Percentiles rank a stretch among this genome's conserved stretches.
Conservation (phyloP, 371 early-diverging fungal genomes). For the Syncephalastrum contaminatum region DNA sequence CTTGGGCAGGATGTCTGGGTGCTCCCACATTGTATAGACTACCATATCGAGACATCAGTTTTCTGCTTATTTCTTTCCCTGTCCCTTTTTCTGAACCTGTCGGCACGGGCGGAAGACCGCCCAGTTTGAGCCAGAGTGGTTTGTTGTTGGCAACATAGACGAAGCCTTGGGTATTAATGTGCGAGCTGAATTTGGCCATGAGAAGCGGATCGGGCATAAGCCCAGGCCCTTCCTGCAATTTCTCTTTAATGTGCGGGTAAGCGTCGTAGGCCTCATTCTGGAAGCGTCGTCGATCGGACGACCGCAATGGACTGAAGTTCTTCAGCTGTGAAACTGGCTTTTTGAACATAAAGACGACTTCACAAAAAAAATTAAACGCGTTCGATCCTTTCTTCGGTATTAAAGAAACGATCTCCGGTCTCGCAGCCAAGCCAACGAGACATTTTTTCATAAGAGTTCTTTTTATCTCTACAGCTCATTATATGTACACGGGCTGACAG, state of each 20-base stretch:
- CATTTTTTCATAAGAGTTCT: not conserved
- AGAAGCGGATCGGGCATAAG: constrained; percentile 58
- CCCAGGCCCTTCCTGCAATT: constrained; percentile 31
- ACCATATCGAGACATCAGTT: constrained; percentile 15
- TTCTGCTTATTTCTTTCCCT: not conserved
- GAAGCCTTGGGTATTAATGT: constrained; percentile 58
- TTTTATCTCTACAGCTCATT: not conserved
- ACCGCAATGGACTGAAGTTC: constrained; percentile 58
- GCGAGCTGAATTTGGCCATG: constrained; percentile 61
- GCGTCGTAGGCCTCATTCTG: constrained; percentile 54
- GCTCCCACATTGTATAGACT: constrained; percentile 70
- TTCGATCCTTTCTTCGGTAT: not conserved
- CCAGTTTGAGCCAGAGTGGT: constrained; percentile 63
- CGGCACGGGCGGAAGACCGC: constrained; percentile 33
- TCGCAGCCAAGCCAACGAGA: not conserved
- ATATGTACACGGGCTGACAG: too few relatives aligned
- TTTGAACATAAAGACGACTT: constrained; percentile 51
- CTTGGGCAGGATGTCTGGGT: constrained; percentile 57
- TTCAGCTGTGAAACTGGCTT: constrained; percentile 57
- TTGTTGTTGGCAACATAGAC: constrained; percentile 55
- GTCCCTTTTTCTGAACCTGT: constrained; percentile 23
- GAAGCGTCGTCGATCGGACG: constrained; percentile 60
- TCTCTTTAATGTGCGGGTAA: constrained; percentile 45
- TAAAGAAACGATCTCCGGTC: not conserved
- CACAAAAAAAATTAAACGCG: constrained; percentile 7